Evolutionary conservation across 352 stramenopile species (phyloP).

Genomic region (Phytopythium chamaehyphon): DNA sequence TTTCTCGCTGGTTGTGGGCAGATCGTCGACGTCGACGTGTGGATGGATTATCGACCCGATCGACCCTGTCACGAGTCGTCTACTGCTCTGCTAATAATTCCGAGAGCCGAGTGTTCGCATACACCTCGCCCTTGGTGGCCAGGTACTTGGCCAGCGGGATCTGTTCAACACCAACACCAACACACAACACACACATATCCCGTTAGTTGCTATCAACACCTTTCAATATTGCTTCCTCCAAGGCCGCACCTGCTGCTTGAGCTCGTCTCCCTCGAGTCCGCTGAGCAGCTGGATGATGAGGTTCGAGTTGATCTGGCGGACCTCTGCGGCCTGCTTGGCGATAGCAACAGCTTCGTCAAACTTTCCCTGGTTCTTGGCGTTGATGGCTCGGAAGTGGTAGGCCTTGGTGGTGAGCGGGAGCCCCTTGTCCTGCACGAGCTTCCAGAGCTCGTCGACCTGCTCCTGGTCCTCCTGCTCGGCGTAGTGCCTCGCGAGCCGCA

Average conservation of each 20-base stretch:
- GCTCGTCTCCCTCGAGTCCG: constrained; percentile 52
- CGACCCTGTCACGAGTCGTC: constrained; percentile 20
- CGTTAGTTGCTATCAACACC: no score
- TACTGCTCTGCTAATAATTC: constrained; percentile 49
- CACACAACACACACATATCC: no score
- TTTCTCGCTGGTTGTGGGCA: background rate
- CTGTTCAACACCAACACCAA: no score
- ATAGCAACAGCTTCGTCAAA: constrained; percentile 53
- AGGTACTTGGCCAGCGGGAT: constrained; percentile 75
- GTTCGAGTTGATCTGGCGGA: constrained; percentile 75
- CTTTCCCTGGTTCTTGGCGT: constrained; percentile 57
- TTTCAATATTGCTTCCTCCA: no score
- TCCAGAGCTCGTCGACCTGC: constrained; percentile 53
- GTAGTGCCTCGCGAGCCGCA: constrained; percentile 70
- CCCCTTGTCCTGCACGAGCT: constrained; percentile 40
- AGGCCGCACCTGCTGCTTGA: constrained; percentile 42
- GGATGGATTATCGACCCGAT: constrained; percentile 11
- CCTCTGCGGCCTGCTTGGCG: constrained; percentile 60
- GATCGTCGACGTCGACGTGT: constrained; percentile 12
- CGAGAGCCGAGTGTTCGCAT: constrained; percentile 46
- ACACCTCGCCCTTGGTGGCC: constrained; percentile 77
- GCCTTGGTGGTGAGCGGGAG: constrained; percentile 63
- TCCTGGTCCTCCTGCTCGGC: constrained; percentile 46
- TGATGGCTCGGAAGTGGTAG: constrained; percentile 68
- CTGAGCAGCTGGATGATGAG: constrained; percentile 66